Evolutionary conservation across 176 grass and related monocot species (phyloP).

Genomic region (bread wheat (Triticum aestivum)): IWGSC_CS_RefSeq_v2.1 NC_057810.1:218546927-218547426

Average conservation of each 20-base stretch:
- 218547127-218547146: neutral
- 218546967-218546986: neutral
- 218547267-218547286: slow-evolving; percentile 1
- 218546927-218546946: neutral
- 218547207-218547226: neutral
- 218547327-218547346: slow-evolving; percentile 95
- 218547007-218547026: neutral
- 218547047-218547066: neutral
- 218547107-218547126: neutral
- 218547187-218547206: neutral
- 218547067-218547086: neutral
- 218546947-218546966: neutral
- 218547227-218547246: neutral
- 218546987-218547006: slow-evolving; percentile 17
- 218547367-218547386: slow-evolving; percentile 89
- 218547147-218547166: neutral
- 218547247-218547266: neutral
- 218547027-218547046: neutral
- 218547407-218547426: slow-evolving; percentile 76
- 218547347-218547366: slow-evolving; percentile 76
- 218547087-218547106: neutral
- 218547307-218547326: slow-evolving; percentile 14
- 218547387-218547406: slow-evolving; percentile 96
- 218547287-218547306: slow-evolving; percentile 18
- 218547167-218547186: slow-evolving; percentile 7